Base-by-base conservation (phyloP, 2,329 filamentous ascomycete species). In the Catunica adiposa region DNA sequence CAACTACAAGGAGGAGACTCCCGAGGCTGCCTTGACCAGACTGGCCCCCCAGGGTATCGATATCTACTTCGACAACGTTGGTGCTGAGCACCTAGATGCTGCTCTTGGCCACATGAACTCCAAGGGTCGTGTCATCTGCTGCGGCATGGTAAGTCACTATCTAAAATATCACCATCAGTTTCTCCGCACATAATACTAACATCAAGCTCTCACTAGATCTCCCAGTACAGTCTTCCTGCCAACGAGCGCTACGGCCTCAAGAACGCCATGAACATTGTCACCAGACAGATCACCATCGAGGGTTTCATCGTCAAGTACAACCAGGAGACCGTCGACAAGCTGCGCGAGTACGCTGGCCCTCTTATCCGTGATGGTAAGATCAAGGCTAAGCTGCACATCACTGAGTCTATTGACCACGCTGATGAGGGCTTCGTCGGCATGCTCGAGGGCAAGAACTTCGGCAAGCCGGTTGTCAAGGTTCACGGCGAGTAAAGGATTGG, bases 1-100 rank as follows among this genome's bases (percentile, higher is more conserved):
- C 71, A 92, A 94, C 74, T 94, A 94, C 75, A 90, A 92, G 76
- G 89, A 79, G 61, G 86, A 92, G 71, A 78, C 76, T 61, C 76
- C 86, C 0, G 64, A 69, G 0, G 82, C 83, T 9, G 86, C 85
- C 0, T 73, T 94, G 56, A 68, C 73, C 61, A 75, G 84, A 57
- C 74, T 92, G 17, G 84, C 84, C 0, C 86, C 86, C 0, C 68
- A 88, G 11, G 87, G 86, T 3, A 76, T 94, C 59, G 86, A 94
- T 64, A 87, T 76, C 20, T 75, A 75, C 66, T 77, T 69, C 57
- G 74, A 77, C 60, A 77, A 76, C 56, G 74, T 78, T 3, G 75
- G 74, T 9, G 74, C 73, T 4, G 73, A 75, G 31, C 73, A 75
- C 52, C 66, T 77, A 29, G 72, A 75, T 60, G 75, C 72, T 26